Base-by-base conservation (phyloP, 139 green algal species). In the Chlorella sp. region DNA sequence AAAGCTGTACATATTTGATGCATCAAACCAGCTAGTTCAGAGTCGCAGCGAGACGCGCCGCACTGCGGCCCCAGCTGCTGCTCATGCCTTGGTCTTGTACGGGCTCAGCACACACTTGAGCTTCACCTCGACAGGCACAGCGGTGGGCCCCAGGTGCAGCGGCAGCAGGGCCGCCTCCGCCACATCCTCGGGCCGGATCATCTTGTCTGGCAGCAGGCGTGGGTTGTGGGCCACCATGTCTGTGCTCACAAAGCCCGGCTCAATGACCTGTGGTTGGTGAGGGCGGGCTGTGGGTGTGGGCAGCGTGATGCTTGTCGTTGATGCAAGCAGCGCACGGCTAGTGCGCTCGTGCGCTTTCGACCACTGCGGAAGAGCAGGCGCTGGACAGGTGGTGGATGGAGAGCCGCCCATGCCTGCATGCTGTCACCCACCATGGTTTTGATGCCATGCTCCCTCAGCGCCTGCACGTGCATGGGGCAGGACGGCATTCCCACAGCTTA, bases 151-250 rank as follows among this genome's bases (percentile, higher is more conserved):
- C 69, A 75, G 36, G 34, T 74, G 81, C 23, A 92, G 41, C 15
- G 84, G 79, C 74, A 92, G 74, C 62, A 90, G 51, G 23, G 80
- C 85, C 28, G 84, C 89, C 71, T 91, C 87, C 1, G 89, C 89
- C 56, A 92, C 75, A 74, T 92, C 89, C 39, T 82, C 56, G 2
- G 89, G 84, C 74, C 87, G 67, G 34, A 92, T 85, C 76, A 87
- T 89, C 12, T 57, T 71, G 62, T 91, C 84, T 1, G 84, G 28
- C 4, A 79, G n/a, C 20, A 82, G 63, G 11, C 75, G 32, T 25
- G 6, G 44, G 21, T 39, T 38, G 41, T 30, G 41, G 44, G 39
- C 11, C 30, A 76, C 82, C 87, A 93, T 90, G n/a, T 86, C 82
- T 6, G 90, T 91, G 13, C 81, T 34, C 2, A 93, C 87, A 26